These are phyloP conservation scores for Cryptococcus floricola DNA, from an alignment of 1,284 basidiomycete species.

Conservation along the genomic window DNA sequence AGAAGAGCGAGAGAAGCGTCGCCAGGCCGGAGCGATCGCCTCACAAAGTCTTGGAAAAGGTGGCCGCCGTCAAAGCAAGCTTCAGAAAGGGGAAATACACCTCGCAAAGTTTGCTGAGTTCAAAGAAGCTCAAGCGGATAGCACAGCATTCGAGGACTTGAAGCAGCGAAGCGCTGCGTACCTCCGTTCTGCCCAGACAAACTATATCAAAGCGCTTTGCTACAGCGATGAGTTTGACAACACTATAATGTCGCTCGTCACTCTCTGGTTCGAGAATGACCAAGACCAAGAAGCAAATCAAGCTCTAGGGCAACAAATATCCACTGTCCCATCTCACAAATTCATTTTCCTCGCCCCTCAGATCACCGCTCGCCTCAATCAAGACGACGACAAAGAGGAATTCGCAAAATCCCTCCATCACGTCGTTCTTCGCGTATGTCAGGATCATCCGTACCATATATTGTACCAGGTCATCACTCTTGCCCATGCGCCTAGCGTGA, in stretches of 20 bases:
- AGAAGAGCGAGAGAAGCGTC: conserved; percentile 55
- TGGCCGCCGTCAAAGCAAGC: neutral
- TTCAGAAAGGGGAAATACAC: no score
- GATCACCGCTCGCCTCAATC: conserved; percentile 76
- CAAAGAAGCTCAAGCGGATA: neutral
- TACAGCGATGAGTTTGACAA: conserved; percentile 71
- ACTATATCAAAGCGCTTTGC: conserved; percentile 73
- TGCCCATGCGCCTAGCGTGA: conserved; percentile 15
- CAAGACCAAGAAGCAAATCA: conserved; percentile 56
- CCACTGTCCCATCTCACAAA: conserved; percentile 75
- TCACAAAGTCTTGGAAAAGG: neutral
- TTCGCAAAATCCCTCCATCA: conserved; percentile 54
- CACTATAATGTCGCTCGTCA: conserved; percentile 73
- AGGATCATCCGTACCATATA: conserved; percentile 90
- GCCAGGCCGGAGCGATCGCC: neutral
- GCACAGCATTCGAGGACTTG: conserved; percentile 57
- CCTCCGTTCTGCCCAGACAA: conserved; percentile 68
- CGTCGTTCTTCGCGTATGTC: conserved; percentile 71
- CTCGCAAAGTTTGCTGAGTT: no score
- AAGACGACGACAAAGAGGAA: no score
- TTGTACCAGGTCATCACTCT: conserved; percentile 82
- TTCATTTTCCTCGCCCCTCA: conserved; percentile 89
- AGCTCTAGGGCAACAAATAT: conserved; percentile 43
- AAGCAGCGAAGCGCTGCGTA: conserved; percentile 52
- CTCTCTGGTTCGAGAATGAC: conserved; percentile 72